Conservation (phyloP, 2,329 filamentous ascomycete species). For the Cladosporium sp. region DNA sequence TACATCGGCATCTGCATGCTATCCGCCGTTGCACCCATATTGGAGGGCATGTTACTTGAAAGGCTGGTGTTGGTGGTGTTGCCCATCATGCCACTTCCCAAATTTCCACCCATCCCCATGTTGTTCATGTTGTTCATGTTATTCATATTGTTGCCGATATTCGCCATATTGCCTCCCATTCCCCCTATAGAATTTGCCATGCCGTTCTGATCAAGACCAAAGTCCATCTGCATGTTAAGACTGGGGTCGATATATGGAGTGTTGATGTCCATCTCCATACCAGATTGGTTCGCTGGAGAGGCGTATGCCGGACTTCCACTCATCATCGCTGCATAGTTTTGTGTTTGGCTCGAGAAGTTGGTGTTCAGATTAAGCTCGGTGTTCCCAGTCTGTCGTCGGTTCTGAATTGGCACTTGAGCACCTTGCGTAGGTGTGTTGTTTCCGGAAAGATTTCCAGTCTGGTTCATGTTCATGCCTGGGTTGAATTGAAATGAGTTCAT, state of each 20-base stretch:
- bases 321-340: conserved; percentile 37
- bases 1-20: conserved; percentile 35
- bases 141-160: conserved; percentile 19
- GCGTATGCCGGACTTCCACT: conserved; percentile 38
- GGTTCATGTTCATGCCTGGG: conserved; percentile 21
- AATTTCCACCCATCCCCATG: neutral
- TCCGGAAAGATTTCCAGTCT: conserved; percentile 19
- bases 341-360: conserved; percentile 31
- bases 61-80: conserved; percentile 27
- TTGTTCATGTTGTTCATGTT: neutral
- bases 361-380: conserved; percentile 39
- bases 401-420: conserved; percentile 12
- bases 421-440: conserved; percentile 16
- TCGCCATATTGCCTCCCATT: conserved; percentile 18
- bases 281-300: conserved; percentile 38
- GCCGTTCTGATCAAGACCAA: conserved; percentile 30
- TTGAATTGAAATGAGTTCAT: conserved; percentile 39
- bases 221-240: conserved; percentile 43
- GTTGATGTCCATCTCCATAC: conserved; percentile 41
- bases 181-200: neutral
- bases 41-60: conserved; percentile 25
- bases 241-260: conserved; percentile 38
- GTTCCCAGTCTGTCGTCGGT: conserved; percentile 25
- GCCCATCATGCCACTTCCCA: neutral
- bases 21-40: conserved; percentile 22